These are phyloP conservation scores for Globisporangium echinulatum DNA, from an alignment of 352 stramenopile genomes.

Conservation along the genomic window DNA sequence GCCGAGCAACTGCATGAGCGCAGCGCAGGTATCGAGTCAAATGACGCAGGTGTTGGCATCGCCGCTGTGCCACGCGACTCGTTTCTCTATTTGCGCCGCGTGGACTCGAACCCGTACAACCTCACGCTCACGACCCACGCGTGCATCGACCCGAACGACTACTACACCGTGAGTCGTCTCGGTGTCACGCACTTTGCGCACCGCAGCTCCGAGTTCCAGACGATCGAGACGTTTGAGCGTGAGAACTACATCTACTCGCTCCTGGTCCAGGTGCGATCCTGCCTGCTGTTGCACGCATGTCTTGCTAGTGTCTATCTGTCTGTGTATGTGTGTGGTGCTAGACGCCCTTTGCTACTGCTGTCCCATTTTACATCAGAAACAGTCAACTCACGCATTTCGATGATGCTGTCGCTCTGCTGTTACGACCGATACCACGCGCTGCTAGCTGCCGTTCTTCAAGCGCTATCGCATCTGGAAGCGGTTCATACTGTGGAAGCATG, in stretches of 20 bases:
- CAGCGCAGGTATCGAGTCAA: neutral
- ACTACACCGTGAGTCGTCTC: constrained; percentile 87
- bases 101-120: constrained; percentile 77
- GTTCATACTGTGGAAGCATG: constrained; percentile 85
- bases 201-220: constrained; percentile 81
- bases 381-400: too few relatives aligned
- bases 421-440: too few relatives aligned
- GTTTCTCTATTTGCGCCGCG: constrained; percentile 67
- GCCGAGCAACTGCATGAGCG: constrained; percentile 27
- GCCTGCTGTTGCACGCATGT: neutral
- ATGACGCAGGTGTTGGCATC: neutral
- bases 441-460: constrained; percentile 84
- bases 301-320: too few relatives aligned
- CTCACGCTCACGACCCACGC: constrained; percentile 57
- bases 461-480: constrained; percentile 89
- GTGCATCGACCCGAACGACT: constrained; percentile 66
- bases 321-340: too few relatives aligned
- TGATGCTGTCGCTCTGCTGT: neutral
- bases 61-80: constrained; percentile 38
- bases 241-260: constrained; percentile 89
- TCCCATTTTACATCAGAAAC: too few relatives aligned
- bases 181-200: constrained; percentile 87
- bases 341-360: too few relatives aligned
- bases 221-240: constrained; percentile 85
- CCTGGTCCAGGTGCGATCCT: constrained; percentile 46